phyloP scores from a whole-genome alignment of 352 stramenopile genomes.

The Plasmopara viticola region DNA sequence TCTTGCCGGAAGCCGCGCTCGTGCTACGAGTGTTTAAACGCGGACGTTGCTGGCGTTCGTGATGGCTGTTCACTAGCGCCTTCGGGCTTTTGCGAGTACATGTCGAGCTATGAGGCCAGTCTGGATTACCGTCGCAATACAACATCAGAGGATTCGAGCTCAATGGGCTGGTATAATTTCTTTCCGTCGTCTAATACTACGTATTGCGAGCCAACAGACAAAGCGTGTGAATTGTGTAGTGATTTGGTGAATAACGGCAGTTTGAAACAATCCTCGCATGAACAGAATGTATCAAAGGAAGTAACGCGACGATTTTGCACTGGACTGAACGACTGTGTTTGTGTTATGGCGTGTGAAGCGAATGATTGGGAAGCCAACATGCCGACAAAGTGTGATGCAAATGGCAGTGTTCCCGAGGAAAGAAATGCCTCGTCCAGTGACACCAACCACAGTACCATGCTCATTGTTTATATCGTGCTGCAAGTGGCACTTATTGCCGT shows the following conservation, averaged over 20 bases:
- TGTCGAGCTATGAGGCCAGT: constrained; percentile 38
- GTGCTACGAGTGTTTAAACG: constrained; percentile 71
- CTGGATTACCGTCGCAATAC: constrained; percentile 60
- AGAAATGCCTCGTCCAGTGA: constrained; percentile 5
- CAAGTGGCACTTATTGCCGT: constrained; percentile 52
- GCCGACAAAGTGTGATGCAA: constrained; percentile 35
- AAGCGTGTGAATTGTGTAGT: constrained; percentile 43
- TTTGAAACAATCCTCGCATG: constrained; percentile 7
- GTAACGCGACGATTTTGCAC: constrained; percentile 47
- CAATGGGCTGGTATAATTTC: constrained; percentile 39
- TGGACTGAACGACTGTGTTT: constrained; percentile 51
- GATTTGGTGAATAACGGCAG: constrained; percentile 29
- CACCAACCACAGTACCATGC: constrained; percentile 47
- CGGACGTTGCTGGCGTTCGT: constrained; percentile 21
- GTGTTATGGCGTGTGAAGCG: constrained; percentile 52
- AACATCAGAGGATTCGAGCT: constrained; percentile 27
- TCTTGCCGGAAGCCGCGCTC: constrained; percentile 51
- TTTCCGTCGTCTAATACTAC: constrained; percentile 55
- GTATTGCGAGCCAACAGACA: constrained; percentile 53
- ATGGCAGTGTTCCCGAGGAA: constrained; percentile 12
- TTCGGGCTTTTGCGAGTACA: constrained; percentile 50
- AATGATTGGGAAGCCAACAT: constrained; percentile 47
- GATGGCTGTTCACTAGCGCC: constrained; percentile 52
- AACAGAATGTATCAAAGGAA: constrained; percentile 31
- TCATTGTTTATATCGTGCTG: constrained; percentile 64